Base-by-base conservation (phyloP, 192 early-diverging fungal species). In the Mortierella claussenii region DNA sequence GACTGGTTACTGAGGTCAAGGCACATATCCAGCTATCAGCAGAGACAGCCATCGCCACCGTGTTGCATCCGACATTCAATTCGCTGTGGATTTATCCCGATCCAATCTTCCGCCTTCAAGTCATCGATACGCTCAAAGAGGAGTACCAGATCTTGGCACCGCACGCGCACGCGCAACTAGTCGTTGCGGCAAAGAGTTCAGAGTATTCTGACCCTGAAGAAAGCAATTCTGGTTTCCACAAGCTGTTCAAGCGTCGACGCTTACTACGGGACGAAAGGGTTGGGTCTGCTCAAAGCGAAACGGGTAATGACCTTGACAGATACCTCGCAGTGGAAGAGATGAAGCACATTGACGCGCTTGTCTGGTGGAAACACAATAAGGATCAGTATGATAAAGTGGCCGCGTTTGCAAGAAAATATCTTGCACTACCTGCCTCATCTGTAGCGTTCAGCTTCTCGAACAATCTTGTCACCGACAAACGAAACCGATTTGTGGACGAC, bases 371-470 rank as follows among this genome's bases (percentile, higher is more conserved):
- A 43, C 17, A 46, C 1, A 54, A 62, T 53, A 24, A 42, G 17
- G 1, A n/a, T 3, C 18, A 34, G 11, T 70, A 17, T 31, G 59
- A 58, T 4, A 1, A 23, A 1, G 47, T 70, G 50, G 68, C 59
- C 1, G 27, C 46, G 32, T 32, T 70, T 17, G 59, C 59, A 49
- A 28, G 68, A 17, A 62, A 70, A 30, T 70, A 61, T n/a, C 51
- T 62, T 13, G 32, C 32, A 2, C 44, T 70, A 5, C 68, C 34
- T 36, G 59, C 68, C 18, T 42, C 59, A 3, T 62, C 59, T 15
- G 59, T 70, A 1, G 67, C 51, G 7, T 69, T 69, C 27, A 62
- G 59, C 40, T 61, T 43, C 32, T 23, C 40, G n/a, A 53, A 53
- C 4, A 32, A 42, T 20, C 5, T 47, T 15, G 15, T 60, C 6